Base-by-base conservation (phyloP, 208 protist genomes). In the Crithidia sp. region DNA sequence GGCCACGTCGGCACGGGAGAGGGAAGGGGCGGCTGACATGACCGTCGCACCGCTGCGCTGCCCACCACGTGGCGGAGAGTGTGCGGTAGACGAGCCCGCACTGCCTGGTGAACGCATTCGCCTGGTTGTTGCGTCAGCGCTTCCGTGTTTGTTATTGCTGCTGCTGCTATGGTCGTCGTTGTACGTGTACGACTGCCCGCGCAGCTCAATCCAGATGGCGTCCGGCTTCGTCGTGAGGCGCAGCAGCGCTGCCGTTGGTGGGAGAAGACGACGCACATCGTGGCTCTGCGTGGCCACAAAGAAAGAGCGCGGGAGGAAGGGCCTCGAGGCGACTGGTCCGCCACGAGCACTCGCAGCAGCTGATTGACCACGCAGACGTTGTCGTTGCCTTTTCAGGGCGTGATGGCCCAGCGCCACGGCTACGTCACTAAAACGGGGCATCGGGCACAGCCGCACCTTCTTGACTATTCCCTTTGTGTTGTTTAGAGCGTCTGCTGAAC, bases 231-330 rank as follows among this genome's bases (percentile, higher is more conserved):
- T 68, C 7, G 88, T 88, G 43, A 90, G 68, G 10, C 91, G 86
- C 60, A 95, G 82, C 68, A 95, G 76, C 37, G 82, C 86, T 9
- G 88, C 66, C 36, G 66, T 68, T 0, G 55, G 55, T 10, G 86
- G 77, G 9, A 95, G 76, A 16, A 74, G 77, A 43, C 83, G 67
- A 40, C 91, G 86, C 53, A 92, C 81, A 65, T 95, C 88, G 68
- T 93, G 88, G 40, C 82, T 94, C 63, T 95, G 91, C 40, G 91
- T 90, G 1, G 91, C 91, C 8, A 93, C 79, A 74, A 92, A 94
- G 64, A 81, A 82, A 17, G 62, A 63, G 2, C 79, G 71, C 5
- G 63, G 59, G 6, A 37, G 7, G 44, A 28, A 76, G 5, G 70
- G 69, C 13, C 12, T 19, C 8, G 79, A 77, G 6, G 52, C 36